Percentiles rank a stretch among this genome's conserved stretches.
phyloP scores from a whole-genome alignment of 2,329 filamentous ascomycete species.

The Myriangium duriaei region DNA sequence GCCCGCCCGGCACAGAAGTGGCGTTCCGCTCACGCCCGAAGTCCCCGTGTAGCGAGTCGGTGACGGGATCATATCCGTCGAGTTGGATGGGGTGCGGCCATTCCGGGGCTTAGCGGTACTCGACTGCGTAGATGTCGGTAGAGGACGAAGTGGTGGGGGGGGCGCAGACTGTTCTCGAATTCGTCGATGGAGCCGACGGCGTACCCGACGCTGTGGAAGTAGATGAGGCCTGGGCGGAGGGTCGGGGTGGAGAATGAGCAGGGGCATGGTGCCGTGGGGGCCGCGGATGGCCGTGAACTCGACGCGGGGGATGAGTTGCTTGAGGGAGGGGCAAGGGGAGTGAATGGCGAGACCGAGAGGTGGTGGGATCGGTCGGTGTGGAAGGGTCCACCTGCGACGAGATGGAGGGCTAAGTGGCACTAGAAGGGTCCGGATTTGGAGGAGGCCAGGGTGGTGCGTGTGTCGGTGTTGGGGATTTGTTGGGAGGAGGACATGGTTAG shows the following conservation, averaged over 20 bases:
- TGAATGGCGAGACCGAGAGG: conserved; percentile 22
- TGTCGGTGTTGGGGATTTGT: too few relatives aligned
- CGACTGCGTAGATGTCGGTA: conserved; percentile 23
- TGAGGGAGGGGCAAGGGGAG: conserved; percentile 15
- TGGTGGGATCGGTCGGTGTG: conserved; percentile 17
- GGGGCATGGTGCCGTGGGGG: conserved; percentile 23
- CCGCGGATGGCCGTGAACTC: conserved; percentile 24
- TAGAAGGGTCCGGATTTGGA: too few relatives aligned
- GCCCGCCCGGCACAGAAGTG: too few relatives aligned
- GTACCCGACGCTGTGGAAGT: conserved; percentile 29
- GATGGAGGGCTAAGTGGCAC: conserved; percentile 17
- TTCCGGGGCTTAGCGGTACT: conserved; percentile 26
- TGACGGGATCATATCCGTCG: conserved; percentile 23
- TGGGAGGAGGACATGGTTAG: too few relatives aligned
- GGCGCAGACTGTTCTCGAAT: conserved; percentile 27
- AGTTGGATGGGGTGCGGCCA: conserved; percentile 22
- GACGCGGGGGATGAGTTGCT: conserved; percentile 19
- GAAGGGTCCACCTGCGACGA: conserved; percentile 18
- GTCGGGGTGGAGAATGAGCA: conserved; percentile 25
- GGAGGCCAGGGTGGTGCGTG: too few relatives aligned
- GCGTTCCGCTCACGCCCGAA: too few relatives aligned
- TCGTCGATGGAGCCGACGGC: conserved; percentile 28
- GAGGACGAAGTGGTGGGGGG: too few relatives aligned
- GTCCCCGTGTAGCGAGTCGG: conserved; percentile 21
- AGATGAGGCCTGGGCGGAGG: conserved; percentile 23